Evolutionary conservation across 495 filamentous ascomycete genomes (phyloP), one percentile per base, ranked within the genome.

Genomic region (Aspergillus egyptiacus): DNA sequence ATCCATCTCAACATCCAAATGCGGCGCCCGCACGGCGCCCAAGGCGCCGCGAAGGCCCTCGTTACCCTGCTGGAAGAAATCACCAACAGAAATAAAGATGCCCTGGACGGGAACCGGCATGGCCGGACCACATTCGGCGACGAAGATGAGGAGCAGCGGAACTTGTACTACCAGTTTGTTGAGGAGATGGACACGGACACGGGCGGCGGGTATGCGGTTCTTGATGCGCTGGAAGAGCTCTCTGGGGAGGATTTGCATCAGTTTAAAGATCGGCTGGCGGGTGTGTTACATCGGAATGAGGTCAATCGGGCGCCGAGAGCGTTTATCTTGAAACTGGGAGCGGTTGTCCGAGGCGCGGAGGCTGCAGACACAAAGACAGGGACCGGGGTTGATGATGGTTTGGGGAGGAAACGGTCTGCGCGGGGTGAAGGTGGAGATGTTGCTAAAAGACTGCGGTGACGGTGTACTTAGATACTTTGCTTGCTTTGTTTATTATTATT

Each of bases 161-260:
- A 78, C 45, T 57, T 79, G 7, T 77, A 70, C 47, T 61, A 71
- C 27, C 64, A 67, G 48, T 64, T 79, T 14, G 73, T 79, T 32
- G 72, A 72, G 6, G 59, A 61, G 11, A 52, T 62, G 10, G 65
- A 69, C 30, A 60, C 66, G 31, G 58, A 69, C 23, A 59, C 66
- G 27, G 57, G 62, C 30, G 62, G 55, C 4, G 63, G 64, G 9
- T 62, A 62, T 24, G 76, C 77, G 42, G 60, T 76, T 13, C 50
- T 78, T 19, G 67, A 73, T 54, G 67, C 61, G 11, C 63, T 78
- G 11, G 64, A 65, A 25, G 27, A 58, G 8, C 58, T 76, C 6
- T 59, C 66, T 5, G 51, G 60, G 10, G 45, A 58, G 2, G 64
- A 65, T 46, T 64, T 74, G 2, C 36, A 56, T 17, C 67, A 63